A percentile compares a stretch with the other conserved stretches of the same genome.
These are phyloP conservation scores for Xylaria sp. DNA, from an alignment of 2,329 filamentous ascomycete genomes.

Conservation along the genomic window DNA sequence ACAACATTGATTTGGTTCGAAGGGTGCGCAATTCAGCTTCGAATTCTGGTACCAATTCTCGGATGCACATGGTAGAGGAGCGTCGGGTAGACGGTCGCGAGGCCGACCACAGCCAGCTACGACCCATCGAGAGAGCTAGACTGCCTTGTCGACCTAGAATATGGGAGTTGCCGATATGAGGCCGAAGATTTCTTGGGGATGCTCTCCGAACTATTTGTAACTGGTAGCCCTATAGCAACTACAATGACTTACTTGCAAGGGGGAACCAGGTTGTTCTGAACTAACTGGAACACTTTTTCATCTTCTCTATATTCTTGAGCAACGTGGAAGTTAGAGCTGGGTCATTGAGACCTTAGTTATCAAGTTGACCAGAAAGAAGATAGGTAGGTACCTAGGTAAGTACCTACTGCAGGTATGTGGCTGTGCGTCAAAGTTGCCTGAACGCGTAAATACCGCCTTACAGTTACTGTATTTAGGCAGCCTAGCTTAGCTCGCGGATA, in stretches of 20 bases:
- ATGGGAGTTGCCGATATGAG: neutral
- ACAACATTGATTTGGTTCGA: slow-evolving; percentile 14
- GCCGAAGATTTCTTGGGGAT: neutral
- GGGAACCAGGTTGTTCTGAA: neutral
- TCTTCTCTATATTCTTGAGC: neutral
- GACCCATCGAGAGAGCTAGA: neutral
- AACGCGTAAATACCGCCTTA: slow-evolving; percentile 24
- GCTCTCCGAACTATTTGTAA: slow-evolving; percentile 1
- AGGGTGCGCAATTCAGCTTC: neutral
- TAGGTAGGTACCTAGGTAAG: no score
- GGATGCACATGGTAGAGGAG: neutral
- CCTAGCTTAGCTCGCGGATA: neutral
- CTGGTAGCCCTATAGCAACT: slow-evolving; percentile 1
- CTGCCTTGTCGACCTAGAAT: neutral
- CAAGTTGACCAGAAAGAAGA: no score
- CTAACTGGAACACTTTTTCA: neutral
- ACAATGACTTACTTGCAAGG: slow-evolving; percentile 11
- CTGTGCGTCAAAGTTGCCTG: slow-evolving; percentile 17
- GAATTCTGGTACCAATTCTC: slow-evolving; percentile 1
- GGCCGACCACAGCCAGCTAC: neutral
- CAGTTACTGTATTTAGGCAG: neutral
- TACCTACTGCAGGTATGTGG: slow-evolving; percentile 13
- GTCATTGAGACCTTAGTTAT: no score
- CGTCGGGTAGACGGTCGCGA: neutral
- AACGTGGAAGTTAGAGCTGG: neutral